Percentiles rank a stretch among this genome's conserved stretches.
Conservation (phyloP, 805 yeast genomes). For the Isabelozyma gotoi region DNA sequence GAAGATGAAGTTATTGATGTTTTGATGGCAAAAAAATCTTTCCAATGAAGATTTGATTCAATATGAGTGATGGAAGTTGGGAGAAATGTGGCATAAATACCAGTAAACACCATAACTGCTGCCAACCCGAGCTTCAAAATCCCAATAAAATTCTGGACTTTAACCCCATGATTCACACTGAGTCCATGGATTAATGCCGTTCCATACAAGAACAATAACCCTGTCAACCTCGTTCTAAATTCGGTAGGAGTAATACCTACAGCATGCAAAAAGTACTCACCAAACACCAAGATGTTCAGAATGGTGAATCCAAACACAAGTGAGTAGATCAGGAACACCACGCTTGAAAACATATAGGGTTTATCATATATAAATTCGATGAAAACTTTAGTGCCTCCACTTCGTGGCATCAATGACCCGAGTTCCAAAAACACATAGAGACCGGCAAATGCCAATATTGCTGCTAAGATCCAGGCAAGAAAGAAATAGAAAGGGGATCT, state of each 20-base stretch:
- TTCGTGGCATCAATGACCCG: conserved; percentile 68
- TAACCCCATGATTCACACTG: conserved; percentile 59
- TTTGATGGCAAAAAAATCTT: conserved; percentile 29
- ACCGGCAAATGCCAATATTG: conserved; percentile 64
- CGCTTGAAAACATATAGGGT: conserved; percentile 57
- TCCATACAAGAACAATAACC: conserved; percentile 25
- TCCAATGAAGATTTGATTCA: conserved; percentile 40
- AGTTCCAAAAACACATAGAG: conserved; percentile 64
- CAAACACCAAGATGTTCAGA: conserved; percentile 59
- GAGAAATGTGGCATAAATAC: conserved; percentile 54
- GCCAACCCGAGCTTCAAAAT: conserved; percentile 56
- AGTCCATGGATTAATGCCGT: conserved; percentile 51
- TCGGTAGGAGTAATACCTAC: conserved; percentile 41
- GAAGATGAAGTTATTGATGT: conserved; percentile 40
- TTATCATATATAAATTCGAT: conserved; percentile 63
- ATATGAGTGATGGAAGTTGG: conserved; percentile 46
- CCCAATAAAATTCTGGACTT: conserved; percentile 63
- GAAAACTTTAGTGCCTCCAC: conserved; percentile 76
- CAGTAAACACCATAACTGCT: conserved; percentile 54
- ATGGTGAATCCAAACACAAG: conserved; percentile 56
- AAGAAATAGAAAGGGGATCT: conserved; percentile 64
- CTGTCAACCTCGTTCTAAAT: conserved; percentile 30
- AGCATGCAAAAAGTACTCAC: conserved; percentile 54
- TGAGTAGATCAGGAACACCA: conserved; percentile 48
- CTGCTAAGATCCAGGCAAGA: conserved; percentile 62